Conservation (phyloP, 2,329 filamentous ascomycete genomes). For the Mariannaea sp. region DNA sequence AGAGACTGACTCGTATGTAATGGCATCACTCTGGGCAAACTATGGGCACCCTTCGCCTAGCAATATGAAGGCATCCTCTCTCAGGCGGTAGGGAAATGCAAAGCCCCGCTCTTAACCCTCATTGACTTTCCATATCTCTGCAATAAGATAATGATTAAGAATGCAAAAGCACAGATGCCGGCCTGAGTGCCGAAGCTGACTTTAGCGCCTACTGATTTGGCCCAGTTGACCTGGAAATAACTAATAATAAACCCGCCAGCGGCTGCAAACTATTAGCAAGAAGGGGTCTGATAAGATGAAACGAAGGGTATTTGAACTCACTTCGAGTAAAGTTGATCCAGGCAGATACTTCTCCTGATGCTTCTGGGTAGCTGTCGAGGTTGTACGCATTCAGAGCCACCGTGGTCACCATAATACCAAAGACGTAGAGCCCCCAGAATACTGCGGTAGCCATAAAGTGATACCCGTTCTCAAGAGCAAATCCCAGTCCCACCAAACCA, state of each 20-base stretch:
- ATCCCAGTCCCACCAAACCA: slow-evolving; percentile 58
- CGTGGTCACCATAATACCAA: slow-evolving; percentile 58
- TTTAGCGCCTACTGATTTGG: slow-evolving; percentile 42
- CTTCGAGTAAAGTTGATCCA: slow-evolving; percentile 46
- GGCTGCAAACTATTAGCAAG: slow-evolving; percentile 21
- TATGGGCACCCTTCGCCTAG: too few species aligned
- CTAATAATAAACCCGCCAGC: slow-evolving; percentile 53
- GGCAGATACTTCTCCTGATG: slow-evolving; percentile 51
- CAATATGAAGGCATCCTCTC: too few species aligned
- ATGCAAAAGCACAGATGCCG: slow-evolving; percentile 27
- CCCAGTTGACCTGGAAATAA: slow-evolving; percentile 55
- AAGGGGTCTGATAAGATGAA: too few species aligned
- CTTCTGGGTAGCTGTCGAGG: slow-evolving; percentile 55
- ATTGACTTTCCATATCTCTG: too few species aligned
- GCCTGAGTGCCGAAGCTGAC: slow-evolving; percentile 43
- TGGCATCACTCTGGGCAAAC: too few species aligned
- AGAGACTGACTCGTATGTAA: too few species aligned
- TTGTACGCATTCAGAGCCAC: slow-evolving; percentile 54
- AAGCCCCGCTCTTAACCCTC: too few species aligned
- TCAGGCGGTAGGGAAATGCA: too few species aligned
- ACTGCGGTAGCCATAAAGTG: slow-evolving; percentile 43
- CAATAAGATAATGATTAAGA: too few species aligned
- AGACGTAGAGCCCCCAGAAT: slow-evolving; percentile 58
- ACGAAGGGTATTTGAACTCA: too few species aligned
- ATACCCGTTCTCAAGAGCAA: slow-evolving; percentile 47